These are phyloP conservation scores for Mycena venus DNA, from an alignment of 768 basidiomycete genomes.

Conservation along the genomic window DNA sequence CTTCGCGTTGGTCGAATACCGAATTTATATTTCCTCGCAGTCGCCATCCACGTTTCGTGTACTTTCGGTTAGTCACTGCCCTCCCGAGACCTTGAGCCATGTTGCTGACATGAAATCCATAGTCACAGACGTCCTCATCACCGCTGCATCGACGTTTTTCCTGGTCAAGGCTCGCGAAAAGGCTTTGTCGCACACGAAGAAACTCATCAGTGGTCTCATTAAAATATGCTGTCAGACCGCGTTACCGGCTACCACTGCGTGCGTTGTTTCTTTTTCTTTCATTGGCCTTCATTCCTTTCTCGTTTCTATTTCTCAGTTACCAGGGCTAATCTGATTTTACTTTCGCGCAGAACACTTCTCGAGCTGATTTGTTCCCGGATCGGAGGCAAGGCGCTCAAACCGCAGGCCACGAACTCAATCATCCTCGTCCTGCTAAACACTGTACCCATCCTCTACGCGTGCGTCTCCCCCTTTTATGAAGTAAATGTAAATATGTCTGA, in stretches of 20 bases:
- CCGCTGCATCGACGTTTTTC: neutral
- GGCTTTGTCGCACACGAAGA: neutral
- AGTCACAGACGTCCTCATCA: slow-evolving; percentile 19
- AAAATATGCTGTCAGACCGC: too few species aligned
- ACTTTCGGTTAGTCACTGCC: slow-evolving; percentile 7
- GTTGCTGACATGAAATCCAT: too few species aligned
- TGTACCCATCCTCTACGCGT: slow-evolving; percentile 7
- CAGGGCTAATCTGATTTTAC: too few species aligned
- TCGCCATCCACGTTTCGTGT: slow-evolving; percentile 5
- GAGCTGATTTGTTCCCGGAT: slow-evolving; percentile 12
- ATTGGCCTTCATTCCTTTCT: too few species aligned
- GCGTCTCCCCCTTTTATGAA: neutral
- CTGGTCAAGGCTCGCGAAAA: neutral
- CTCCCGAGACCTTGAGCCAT: too few species aligned
- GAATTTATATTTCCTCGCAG: neutral
- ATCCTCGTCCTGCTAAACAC: neutral
- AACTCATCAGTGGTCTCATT: too few species aligned
- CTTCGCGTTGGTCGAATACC: neutral
- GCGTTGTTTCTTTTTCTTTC: neutral
- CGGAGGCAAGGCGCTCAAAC: neutral
- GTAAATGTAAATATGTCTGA: neutral
- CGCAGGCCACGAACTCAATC: neutral
- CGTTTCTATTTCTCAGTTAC: too few species aligned
- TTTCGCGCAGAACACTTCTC: neutral
- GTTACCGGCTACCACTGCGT: too few species aligned